phyloP scores from a whole-genome alignment of 495 filamentous ascomycete species.

The Clavariopsis aquatica region DNA sequence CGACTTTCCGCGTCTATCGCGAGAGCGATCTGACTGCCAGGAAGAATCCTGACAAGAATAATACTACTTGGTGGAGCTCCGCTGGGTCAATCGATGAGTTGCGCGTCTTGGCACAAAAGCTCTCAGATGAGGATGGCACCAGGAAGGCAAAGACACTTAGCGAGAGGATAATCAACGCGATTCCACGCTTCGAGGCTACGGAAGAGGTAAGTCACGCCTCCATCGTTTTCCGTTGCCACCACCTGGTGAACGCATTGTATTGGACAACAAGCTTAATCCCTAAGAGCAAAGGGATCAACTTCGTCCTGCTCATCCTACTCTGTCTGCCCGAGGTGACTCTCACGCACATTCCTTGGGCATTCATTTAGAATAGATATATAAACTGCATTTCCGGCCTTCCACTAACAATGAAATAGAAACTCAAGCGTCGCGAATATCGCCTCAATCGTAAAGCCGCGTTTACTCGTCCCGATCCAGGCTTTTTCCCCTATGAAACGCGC shows the following conservation, averaged over 20 bases:
- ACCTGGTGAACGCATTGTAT: too few relatives aligned
- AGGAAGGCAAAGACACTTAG: conserved; percentile 75
- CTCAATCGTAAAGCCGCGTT: conserved; percentile 84
- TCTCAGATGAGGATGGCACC: conserved; percentile 72
- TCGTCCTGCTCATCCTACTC: too few relatives aligned
- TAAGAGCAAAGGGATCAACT: background rate
- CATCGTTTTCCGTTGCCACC: too few relatives aligned
- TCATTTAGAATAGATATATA: too few relatives aligned
- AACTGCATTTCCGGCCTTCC: background rate
- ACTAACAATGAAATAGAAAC: conserved; percentile 65
- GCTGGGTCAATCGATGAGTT: conserved; percentile 90
- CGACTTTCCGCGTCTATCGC: conserved; percentile 88
- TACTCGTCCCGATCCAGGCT: conserved; percentile 80
- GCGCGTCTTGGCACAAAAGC: conserved; percentile 67
- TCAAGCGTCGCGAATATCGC: conserved; percentile 88
- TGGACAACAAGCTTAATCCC: too few relatives aligned
- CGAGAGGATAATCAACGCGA: conserved; percentile 73
- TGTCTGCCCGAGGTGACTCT: too few relatives aligned
- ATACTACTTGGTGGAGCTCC: conserved; percentile 86
- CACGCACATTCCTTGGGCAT: too few relatives aligned
- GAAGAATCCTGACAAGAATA: conserved; percentile 68
- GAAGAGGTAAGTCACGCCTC: conserved; percentile 84
- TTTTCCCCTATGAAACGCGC: conserved; percentile 92
- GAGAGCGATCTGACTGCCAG: conserved; percentile 57
- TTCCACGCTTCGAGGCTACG: conserved; percentile 91